Percentiles rank a stretch among this genome's conserved stretches.
These are phyloP conservation scores for Fonsecaea monophora DNA, from an alignment of 2,329 filamentous ascomycete species.

Conservation along the genomic window DNA sequence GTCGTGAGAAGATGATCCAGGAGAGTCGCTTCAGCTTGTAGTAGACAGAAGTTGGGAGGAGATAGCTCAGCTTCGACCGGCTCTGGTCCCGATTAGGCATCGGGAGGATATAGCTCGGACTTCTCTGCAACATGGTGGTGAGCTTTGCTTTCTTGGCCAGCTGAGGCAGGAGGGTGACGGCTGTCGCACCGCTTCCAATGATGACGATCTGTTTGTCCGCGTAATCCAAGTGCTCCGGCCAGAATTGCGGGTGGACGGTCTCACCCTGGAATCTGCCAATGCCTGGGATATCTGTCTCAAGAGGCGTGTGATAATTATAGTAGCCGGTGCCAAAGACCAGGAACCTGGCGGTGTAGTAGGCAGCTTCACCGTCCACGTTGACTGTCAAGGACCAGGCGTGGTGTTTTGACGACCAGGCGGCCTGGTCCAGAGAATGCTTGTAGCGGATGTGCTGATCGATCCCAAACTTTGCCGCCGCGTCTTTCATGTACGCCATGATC, in stretches of 20 bases:
- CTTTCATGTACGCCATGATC: conserved; percentile 62
- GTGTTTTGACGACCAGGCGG: conserved; percentile 61
- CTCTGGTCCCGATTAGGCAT: background rate
- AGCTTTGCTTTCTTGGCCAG: conserved; percentile 68
- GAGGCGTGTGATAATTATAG: conserved; percentile 72
- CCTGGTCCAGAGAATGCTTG: conserved; percentile 55
- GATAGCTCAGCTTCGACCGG: background rate
- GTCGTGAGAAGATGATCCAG: background rate
- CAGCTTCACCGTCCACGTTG: conserved; percentile 30
- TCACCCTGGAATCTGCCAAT: conserved; percentile 69
- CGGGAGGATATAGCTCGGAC: conserved; percentile 70
- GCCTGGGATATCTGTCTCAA: conserved; percentile 68
- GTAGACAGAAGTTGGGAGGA: background rate
- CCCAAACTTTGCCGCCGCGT: conserved; percentile 56
- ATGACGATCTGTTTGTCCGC: conserved; percentile 70
- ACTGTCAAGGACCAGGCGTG: conserved; percentile 57
- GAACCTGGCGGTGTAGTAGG: conserved; percentile 54
- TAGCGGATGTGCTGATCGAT: conserved; percentile 64
- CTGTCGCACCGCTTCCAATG: conserved; percentile 79
- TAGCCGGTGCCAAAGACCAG: conserved; percentile 71
- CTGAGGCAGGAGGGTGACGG: conserved; percentile 75
- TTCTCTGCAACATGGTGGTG: conserved; percentile 81
- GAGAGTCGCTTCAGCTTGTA: background rate
- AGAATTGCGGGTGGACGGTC: conserved; percentile 74
- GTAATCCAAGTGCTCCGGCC: conserved; percentile 67